Evolutionary conservation across 2,329 filamentous ascomycete species (phyloP).

Genomic region (Lachnellula hyalina): DNA sequence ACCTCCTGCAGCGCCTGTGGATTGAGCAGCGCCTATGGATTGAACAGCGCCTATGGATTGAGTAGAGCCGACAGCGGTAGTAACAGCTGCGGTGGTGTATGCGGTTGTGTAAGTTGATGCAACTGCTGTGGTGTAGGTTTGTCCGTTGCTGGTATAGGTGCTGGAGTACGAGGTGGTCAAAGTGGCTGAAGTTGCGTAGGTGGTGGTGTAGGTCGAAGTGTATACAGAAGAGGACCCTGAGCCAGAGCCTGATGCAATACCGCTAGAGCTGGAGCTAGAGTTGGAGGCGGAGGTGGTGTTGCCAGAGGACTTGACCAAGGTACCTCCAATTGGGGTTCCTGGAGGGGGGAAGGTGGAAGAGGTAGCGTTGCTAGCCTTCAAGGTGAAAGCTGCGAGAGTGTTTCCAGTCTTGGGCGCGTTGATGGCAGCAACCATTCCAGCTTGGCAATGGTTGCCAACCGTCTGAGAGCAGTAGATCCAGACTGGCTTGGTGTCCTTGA

Average conservation of each 20-base stretch:
- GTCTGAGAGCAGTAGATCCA: conserved; percentile 39
- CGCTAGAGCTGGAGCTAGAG: neutral
- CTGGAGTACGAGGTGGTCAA: neutral
- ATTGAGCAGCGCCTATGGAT: neutral
- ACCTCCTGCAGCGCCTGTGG: conserved; percentile 1
- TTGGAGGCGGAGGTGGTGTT: neutral
- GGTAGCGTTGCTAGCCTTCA: conserved; percentile 31
- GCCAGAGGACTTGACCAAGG: conserved; percentile 30
- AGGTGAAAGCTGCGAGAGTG: conserved; percentile 35
- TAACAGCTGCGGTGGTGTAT: conserved; percentile 7
- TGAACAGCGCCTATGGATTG: neutral
- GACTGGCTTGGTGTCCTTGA: conserved; percentile 37
- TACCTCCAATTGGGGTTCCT: conserved; percentile 27
- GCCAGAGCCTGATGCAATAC: neutral
- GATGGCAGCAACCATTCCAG: conserved; percentile 45
- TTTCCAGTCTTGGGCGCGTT: conserved; percentile 36
- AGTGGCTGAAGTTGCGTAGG: neutral
- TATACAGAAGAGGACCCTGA: neutral
- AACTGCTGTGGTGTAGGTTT: conserved; percentile 9
- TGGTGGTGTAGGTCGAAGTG: conserved; percentile 3
- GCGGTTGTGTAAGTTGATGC: conserved; percentile 12
- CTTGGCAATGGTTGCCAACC: conserved; percentile 39
- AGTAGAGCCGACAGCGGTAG: neutral
- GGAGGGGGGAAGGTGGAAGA: conserved; percentile 32
- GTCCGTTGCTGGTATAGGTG: neutral